These are phyloP conservation scores for Marasmius sp. DNA, from an alignment of 1,284 basidiomycete species.

Conservation along the genomic window DNA sequence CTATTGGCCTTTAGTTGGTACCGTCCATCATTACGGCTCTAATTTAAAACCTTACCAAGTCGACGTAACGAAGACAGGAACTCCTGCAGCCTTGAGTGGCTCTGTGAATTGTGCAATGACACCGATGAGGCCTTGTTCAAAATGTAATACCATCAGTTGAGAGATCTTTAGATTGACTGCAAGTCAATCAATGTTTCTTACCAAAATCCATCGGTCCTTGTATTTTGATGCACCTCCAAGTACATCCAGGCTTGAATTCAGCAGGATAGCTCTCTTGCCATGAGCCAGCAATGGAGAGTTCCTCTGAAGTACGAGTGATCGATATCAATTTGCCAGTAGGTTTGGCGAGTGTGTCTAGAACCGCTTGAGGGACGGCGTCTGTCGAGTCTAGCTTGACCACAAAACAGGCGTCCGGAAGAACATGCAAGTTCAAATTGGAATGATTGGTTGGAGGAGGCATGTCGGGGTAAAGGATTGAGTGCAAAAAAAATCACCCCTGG, in stretches of 20 bases:
- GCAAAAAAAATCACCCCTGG: neutral
- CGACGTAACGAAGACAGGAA: slow-evolving; percentile 65
- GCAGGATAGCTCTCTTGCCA: slow-evolving; percentile 33
- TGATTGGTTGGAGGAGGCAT: slow-evolving; percentile 54
- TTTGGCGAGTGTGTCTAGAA: slow-evolving; percentile 25
- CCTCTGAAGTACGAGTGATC: slow-evolving; percentile 58
- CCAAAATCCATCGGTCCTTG: slow-evolving; percentile 68
- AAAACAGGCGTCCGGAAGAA: slow-evolving; percentile 57
- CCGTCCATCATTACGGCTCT: slow-evolving; percentile 2
- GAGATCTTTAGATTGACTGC: neutral
- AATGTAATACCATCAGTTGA: neutral
- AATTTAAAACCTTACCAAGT: slow-evolving; percentile 55
- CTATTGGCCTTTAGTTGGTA: slow-evolving; percentile 27
- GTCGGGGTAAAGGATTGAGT: neutral
- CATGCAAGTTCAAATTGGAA: slow-evolving; percentile 47
- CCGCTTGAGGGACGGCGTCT: slow-evolving; percentile 15
- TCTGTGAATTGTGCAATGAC: slow-evolving; percentile 56
- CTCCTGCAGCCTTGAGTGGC: slow-evolving; percentile 52
- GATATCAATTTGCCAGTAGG: slow-evolving; percentile 45
- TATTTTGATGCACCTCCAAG: slow-evolving; percentile 63
- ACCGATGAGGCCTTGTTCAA: slow-evolving; percentile 50
- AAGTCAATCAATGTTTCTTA: slow-evolving; percentile 25
- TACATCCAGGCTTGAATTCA: slow-evolving; percentile 34
- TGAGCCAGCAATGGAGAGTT: slow-evolving; percentile 60
- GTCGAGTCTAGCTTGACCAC: slow-evolving; percentile 48